Evolutionary conservation across 352 stramenopile genomes (phyloP).

Genomic region (Nothophytophthora sp.): DNA sequence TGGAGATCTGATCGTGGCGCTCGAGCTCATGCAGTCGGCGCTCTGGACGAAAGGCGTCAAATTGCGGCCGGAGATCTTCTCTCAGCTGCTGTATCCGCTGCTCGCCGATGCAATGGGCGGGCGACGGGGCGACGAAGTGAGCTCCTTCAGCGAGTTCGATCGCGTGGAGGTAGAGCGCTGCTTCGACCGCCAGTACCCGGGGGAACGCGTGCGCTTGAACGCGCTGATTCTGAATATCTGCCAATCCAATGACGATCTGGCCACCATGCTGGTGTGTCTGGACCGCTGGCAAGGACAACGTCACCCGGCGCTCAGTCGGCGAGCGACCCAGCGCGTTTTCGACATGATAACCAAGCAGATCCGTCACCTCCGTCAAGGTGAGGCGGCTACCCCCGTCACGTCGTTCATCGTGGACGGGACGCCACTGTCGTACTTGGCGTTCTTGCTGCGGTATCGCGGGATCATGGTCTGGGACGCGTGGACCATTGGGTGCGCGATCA

Average conservation of each 20-base stretch:
- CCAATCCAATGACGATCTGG: slow-evolving; percentile 61
- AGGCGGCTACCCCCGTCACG: slow-evolving; percentile 7
- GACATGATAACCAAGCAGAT: slow-evolving; percentile 63
- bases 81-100: slow-evolving; percentile 65
- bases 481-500: slow-evolving; percentile 53
- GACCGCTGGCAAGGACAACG: slow-evolving; percentile 59
- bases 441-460: slow-evolving; percentile 53
- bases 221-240: slow-evolving; percentile 71
- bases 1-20: slow-evolving; percentile 47
- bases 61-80: slow-evolving; percentile 60
- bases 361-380: slow-evolving; percentile 24
- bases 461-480: slow-evolving; percentile 52
- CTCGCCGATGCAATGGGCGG: slow-evolving; percentile 30
- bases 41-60: slow-evolving; percentile 39
- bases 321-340: slow-evolving; percentile 52
- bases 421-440: slow-evolving; percentile 53
- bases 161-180: slow-evolving; percentile 55
- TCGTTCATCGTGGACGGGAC: slow-evolving; percentile 43
- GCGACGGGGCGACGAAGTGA: slow-evolving; percentile 22
- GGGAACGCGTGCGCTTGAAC: slow-evolving; percentile 40
- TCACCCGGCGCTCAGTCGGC: slow-evolving; percentile 42
- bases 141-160: slow-evolving; percentile 42
- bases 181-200: slow-evolving; percentile 54
- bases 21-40: slow-evolving; percentile 48
- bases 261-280: slow-evolving; percentile 56